Conservation (phyloP, 495 filamentous ascomycete genomes). For the Viridothelium virens region DNA sequence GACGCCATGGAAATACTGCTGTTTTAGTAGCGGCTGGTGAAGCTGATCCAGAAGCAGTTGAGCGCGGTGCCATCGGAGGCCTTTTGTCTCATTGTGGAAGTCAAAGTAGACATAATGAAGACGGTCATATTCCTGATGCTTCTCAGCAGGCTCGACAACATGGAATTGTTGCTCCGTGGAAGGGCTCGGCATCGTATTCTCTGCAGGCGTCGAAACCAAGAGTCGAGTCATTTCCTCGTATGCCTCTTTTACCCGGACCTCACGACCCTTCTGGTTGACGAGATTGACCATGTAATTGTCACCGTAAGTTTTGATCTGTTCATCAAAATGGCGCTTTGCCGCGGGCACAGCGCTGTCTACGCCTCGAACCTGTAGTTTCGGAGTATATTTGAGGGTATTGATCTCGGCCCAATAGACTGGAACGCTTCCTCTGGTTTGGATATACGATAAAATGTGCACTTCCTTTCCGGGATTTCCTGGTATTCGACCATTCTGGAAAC, state of each 20-base stretch:
- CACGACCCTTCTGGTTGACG: constrained; percentile 88
- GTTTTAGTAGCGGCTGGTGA: constrained; percentile 57
- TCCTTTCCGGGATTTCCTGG: constrained; percentile 54
- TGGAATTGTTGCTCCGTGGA: constrained; percentile 71
- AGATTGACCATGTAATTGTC: constrained; percentile 96
- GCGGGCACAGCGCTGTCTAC: constrained; percentile 74
- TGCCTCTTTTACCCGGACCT: constrained; percentile 76
- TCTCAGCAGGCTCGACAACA: constrained; percentile 56
- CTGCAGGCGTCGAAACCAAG: constrained; percentile 60
- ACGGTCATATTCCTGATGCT: constrained; percentile 60
- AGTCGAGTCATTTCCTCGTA: constrained; percentile 80
- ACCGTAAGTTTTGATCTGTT: constrained; percentile 86
- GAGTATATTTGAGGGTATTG: constrained; percentile 81
- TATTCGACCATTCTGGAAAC: constrained; percentile 62
- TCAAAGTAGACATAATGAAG: constrained; percentile 97
- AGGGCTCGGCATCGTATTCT: constrained; percentile 49
- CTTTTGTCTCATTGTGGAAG: constrained; percentile 95
- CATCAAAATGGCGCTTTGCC: constrained; percentile 76
- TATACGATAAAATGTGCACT: constrained; percentile 82
- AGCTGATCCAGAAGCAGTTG: constrained; percentile 77
- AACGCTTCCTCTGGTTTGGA: constrained; percentile 91
- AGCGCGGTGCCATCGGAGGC: constrained; percentile 84
- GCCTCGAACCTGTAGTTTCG: constrained; percentile 76
- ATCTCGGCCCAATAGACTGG: constrained; percentile 93
- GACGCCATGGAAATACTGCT: constrained; percentile 87